Base-by-base conservation (phyloP, 805 yeast species). In the Myxozyma geophila region DNA sequence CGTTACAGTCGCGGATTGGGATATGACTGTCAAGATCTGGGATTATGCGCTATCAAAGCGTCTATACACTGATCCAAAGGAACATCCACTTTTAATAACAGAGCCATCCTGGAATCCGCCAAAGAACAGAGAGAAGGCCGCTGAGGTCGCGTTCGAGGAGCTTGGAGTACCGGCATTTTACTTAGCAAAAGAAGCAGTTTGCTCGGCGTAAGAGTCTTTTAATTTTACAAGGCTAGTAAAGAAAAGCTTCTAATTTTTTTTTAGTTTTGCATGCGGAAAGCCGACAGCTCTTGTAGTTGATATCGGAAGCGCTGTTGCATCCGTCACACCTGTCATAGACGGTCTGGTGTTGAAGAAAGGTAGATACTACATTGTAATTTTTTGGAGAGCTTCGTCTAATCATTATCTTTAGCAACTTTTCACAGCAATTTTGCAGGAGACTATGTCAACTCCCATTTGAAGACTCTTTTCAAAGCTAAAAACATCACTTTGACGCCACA, bases 341-440 rank as follows among this genome's bases (percentile, higher is more conserved):
- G 73, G 73, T 28, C 33, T 70, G 12, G 69, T 68, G 10, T 43
- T 70, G 43, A 69, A 69, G 39, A 70, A 70, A 57, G 73, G 70
- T 59, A 58, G 39, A 12, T n/a, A 1, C 17, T 8, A 5, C 2
- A 39, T 10, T 17, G 10, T 54, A 37, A n/a, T 43, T 21, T 21
- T 8, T 5, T n/a, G 10, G 40, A 17, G 23, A 33, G 1, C 41
- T 2, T 6, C 21, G 15, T n/a, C 58, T 55, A 51, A 54, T 52
- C 35, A 7, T 36, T 35, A 21, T 28, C 8, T 3, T 1, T 52
- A 59, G 70, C 69, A 10, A 54, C 70, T 3, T 78, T 82, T 64
- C 88, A 85, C 74, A 83, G 90, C 15, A 85, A 84, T 70, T 89
- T 82, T 73, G 97, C 92, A 2, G 98, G 98, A 9, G 93, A 92